Conservation (phyloP, 257 asterid species). For the Ajuga chamaepitys region DNA sequence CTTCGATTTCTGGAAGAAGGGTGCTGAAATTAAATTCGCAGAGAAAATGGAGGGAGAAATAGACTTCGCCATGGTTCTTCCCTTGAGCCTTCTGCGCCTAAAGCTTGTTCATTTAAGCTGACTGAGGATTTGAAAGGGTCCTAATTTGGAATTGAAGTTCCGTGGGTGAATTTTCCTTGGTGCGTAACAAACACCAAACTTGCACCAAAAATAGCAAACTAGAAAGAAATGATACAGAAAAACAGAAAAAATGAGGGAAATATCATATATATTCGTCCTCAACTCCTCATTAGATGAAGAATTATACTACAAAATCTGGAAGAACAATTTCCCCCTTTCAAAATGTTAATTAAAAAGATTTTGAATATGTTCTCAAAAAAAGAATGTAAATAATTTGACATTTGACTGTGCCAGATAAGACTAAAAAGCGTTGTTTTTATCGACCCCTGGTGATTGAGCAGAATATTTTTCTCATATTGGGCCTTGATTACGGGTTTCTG, state of each 20-base stretch:
- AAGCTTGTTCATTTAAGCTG: conserved; percentile 18
- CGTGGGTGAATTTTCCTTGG: not conserved
- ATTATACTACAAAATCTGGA: no score
- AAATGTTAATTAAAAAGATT: no score
- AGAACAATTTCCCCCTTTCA: no score
- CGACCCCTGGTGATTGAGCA: no score
- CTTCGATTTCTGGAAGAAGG: conserved; percentile 20
- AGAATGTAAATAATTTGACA: no score
- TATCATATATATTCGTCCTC: not conserved
- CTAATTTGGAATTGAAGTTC: not conserved
- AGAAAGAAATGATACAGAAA: not conserved
- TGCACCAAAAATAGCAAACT: not conserved
- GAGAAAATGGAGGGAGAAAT: conserved; percentile 30
- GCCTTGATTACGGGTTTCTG: no score
- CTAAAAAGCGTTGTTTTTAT: no score
- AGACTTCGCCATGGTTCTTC: conserved; percentile 39
- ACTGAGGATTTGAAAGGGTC: not conserved
- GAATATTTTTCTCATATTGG: no score
- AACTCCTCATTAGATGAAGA: no score
- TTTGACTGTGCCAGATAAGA: no score
- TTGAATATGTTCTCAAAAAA: no score
- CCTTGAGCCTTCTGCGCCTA: not conserved
- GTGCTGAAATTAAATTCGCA: conserved; percentile 27
- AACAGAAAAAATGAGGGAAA: not conserved
- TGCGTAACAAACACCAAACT: not conserved